Conservation (phyloP, 306 rosid genomes). For the Fragaria iinumae region DNA sequence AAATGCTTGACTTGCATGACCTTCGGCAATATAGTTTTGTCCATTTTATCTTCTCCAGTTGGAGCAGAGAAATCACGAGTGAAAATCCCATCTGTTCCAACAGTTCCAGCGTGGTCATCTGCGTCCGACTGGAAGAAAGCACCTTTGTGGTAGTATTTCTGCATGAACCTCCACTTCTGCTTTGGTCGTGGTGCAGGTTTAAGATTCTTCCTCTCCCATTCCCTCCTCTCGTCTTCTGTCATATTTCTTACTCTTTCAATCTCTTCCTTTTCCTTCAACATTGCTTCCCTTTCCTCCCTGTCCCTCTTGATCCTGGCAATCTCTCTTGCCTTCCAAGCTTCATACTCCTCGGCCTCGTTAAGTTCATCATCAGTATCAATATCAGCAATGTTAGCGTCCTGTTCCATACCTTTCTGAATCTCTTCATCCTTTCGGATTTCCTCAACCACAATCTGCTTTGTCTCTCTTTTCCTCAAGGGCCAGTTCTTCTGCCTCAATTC, state of each 20-base stretch:
- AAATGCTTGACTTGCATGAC: slow-evolving; percentile 99
- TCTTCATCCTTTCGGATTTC: slow-evolving; percentile 87
- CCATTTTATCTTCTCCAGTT: slow-evolving; percentile 97
- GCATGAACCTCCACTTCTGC: slow-evolving; percentile 96
- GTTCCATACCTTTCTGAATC: slow-evolving; percentile 79
- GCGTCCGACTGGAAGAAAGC: slow-evolving; percentile 80
- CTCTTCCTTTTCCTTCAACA: slow-evolving; percentile 88
- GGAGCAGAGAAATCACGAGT: slow-evolving; percentile 90
- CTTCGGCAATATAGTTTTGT: slow-evolving; percentile 90
- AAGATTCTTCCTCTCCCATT: slow-evolving; percentile 97
- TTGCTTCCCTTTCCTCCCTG: slow-evolving; percentile 78
- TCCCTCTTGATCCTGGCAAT: slow-evolving; percentile 94
- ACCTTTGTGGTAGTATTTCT: slow-evolving; percentile 95
- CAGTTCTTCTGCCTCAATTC: slow-evolving; percentile 81
- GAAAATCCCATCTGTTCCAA: slow-evolving; percentile 53
- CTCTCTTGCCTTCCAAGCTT: slow-evolving; percentile 94
- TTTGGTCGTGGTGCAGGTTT: slow-evolving; percentile 52
- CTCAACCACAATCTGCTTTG: slow-evolving; percentile 88
- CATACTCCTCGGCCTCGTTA: slow-evolving; percentile 94
- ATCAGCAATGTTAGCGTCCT: slow-evolving; percentile 87
- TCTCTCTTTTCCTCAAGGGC: slow-evolving; percentile 80
- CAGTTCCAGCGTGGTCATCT: slow-evolving; percentile 53
- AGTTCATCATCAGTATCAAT: slow-evolving; percentile 94
- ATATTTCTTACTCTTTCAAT: slow-evolving; percentile 85
- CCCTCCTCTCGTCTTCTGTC: slow-evolving; percentile 98